A percentile compares a stretch with the other conserved stretches of the same genome.
Conservation (phyloP, 805 yeast species). For the Spencermartinsiella europaea region DNA sequence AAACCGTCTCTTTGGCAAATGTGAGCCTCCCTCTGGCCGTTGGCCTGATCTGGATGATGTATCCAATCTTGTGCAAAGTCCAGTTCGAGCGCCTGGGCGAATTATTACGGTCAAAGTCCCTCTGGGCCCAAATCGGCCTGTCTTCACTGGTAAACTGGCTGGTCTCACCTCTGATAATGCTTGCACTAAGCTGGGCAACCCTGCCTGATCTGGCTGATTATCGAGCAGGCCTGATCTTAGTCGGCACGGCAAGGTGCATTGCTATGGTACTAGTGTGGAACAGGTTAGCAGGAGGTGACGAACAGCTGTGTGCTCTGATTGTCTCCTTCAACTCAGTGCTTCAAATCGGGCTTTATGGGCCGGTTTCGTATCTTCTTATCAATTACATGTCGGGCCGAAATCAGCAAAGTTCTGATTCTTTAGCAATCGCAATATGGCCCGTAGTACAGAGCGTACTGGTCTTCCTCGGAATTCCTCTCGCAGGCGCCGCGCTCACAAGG, state of each 20-base stretch:
- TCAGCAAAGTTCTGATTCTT: no score
- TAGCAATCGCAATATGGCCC: not conserved
- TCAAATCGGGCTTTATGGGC: slow-evolving; percentile 50
- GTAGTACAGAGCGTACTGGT: slow-evolving; percentile 45
- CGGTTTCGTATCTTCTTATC: slow-evolving; percentile 45
- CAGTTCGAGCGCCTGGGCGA: slow-evolving; percentile 43
- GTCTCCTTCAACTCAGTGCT: slow-evolving; percentile 47
- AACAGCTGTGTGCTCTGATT: slow-evolving; percentile 46
- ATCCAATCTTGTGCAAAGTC: slow-evolving; percentile 52
- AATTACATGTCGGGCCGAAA: slow-evolving; percentile 33
- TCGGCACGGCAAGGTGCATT: slow-evolving; percentile 55
- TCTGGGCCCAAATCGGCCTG: slow-evolving; percentile 32
- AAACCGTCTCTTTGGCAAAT: slow-evolving; percentile 21
- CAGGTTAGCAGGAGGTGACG: slow-evolving; percentile 49
- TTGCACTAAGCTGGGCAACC: slow-evolving; percentile 48
- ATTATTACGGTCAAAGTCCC: slow-evolving; percentile 22
- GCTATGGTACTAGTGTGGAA: slow-evolving; percentile 63
- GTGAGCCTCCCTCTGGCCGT: slow-evolving; percentile 33
- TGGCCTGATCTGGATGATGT: slow-evolving; percentile 52
- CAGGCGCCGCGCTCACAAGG: slow-evolving; percentile 41
- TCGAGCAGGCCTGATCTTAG: slow-evolving; percentile 52
- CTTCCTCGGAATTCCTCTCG: slow-evolving; percentile 52
- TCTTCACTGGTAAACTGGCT: slow-evolving; percentile 51
- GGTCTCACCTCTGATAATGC: slow-evolving; percentile 50
- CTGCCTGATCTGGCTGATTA: slow-evolving; percentile 45